Conservation (phyloP, 2,329 filamentous ascomycete genomes). For the Botrytis aclada region DNA sequence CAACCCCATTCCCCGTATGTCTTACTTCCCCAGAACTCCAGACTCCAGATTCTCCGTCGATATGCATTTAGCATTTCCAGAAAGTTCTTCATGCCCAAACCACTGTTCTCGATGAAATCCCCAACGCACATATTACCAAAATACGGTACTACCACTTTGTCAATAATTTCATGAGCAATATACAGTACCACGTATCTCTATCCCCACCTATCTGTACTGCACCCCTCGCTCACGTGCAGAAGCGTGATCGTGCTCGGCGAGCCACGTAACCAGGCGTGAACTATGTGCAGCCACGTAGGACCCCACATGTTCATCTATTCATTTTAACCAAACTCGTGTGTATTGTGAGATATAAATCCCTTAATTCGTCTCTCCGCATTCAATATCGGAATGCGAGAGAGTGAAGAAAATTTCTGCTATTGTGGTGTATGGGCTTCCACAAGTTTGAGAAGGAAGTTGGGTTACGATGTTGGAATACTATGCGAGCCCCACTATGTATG, state of each 20-base stretch:
- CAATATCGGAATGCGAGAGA: not conserved
- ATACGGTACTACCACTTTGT: not conserved
- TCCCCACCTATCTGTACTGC: constrained; percentile 1
- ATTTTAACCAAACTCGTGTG: not conserved
- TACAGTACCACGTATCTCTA: not conserved
- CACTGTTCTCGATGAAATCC: not conserved
- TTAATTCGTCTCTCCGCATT: not conserved
- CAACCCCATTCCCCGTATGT: not conserved
- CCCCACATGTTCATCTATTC: constrained; percentile 9
- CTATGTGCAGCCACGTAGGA: constrained; percentile 4
- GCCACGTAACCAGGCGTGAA: constrained; percentile 3
- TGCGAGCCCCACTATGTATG: not conserved
- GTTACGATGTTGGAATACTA: not conserved
- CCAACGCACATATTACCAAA: not conserved
- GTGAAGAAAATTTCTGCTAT: not conserved
- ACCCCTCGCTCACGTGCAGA: constrained; percentile 5
- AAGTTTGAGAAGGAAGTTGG: not conserved
- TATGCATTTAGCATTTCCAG: not conserved
- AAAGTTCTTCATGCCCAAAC: not conserved
- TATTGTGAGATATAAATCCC: not conserved
- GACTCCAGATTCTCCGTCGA: not conserved
- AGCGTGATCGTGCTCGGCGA: not conserved
- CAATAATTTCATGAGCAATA: not conserved
- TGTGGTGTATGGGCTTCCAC: too few relatives aligned
- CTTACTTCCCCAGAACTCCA: constrained; percentile 4